Conservation (phyloP, 2,329 filamentous ascomycete species). For the Hymenoscyphus scutula region DNA sequence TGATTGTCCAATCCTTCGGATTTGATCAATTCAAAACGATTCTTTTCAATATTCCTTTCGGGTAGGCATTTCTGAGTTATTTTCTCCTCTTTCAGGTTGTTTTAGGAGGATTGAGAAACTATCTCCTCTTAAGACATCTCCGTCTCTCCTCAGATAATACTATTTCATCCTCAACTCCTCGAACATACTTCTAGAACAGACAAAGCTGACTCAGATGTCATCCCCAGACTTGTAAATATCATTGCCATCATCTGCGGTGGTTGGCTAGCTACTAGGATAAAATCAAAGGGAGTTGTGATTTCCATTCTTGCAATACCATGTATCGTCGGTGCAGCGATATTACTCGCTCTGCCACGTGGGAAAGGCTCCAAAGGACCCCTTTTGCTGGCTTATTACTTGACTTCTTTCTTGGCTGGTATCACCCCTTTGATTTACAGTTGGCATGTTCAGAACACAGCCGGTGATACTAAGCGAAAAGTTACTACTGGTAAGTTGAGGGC, state of each 20-base stretch:
- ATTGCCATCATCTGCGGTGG: constrained; percentile 57
- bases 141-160: too few relatives aligned
- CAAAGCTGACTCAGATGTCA: too few relatives aligned
- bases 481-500: constrained; percentile 42
- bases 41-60: constrained; percentile 43
- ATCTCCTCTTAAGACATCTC: too few relatives aligned
- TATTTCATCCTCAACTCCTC: too few relatives aligned
- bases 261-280: constrained; percentile 51
- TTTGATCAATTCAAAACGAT: constrained; percentile 42
- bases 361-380: constrained; percentile 49
- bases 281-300: constrained; percentile 55
- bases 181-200: too few relatives aligned
- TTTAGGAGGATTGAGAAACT: too few relatives aligned
- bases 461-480: constrained; percentile 68
- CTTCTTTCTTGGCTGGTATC: constrained; percentile 58
- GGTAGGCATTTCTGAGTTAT: too few relatives aligned
- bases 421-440: constrained; percentile 60
- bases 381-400: constrained; percentile 48
- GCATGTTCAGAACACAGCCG: constrained; percentile 62
- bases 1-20: constrained; percentile 44
- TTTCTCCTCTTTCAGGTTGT: too few relatives aligned
- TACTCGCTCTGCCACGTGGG: constrained; percentile 48
- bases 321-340: constrained; percentile 50
- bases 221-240: constrained; percentile 44
- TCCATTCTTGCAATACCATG: constrained; percentile 53